Evolutionary conservation across 2,329 filamentous ascomycete genomes (phyloP), one percentile per base, ranked within the genome.

Genomic region (Lasiodiplodia hormozganensis): DNA sequence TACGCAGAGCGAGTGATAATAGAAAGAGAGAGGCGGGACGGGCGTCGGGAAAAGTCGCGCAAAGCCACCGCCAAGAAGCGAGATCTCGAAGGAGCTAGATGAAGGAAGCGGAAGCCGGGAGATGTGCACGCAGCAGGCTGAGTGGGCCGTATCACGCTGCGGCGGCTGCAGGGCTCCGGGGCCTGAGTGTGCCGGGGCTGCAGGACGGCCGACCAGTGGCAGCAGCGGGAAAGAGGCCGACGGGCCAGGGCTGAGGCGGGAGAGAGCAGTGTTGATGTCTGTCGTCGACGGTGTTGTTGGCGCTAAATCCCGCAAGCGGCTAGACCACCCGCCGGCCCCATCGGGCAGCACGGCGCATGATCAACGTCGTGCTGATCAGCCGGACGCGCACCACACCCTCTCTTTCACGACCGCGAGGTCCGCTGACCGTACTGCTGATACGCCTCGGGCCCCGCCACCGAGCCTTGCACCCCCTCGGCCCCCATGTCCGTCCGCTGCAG

Each of bases 391-490:
- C 65, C 53, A 67, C 65, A 58, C 65, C 65, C 31, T 70, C 65
- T 67, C 65, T 69, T 62, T 73, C 75, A 79, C 65, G 77, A 76
- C 66, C 76, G 77, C 70, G 77, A 78, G 52, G 77, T 79, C 71
- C 76, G 76, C 72, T 79, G 76, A 60, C 66, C 75, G 62, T 79
- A 80, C 53, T 75, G 76, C 67, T 77, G 76, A 74, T 80, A 79
- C 62, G 73, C 68, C 67, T 74, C 74, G 68, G 43, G 38, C 62
- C 52, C 64, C 43, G 47, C 68, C 57, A 67, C 54, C 16, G 40
- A 28, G 62, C 51, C 64, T 38, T 62, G 64, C 31, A 49, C 57
- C 36, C 62, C 51, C 31, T 52, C 52, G 23, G n/a, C n/a, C 21
- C 67, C 58, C 47, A 53, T 57, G 67, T 52, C 52, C 25, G 62